Percentiles rank a stretch among this genome's conserved stretches.
These are phyloP conservation scores for Schwanniomyces polymorphus DNA, from an alignment of 805 yeast species.

Conservation along the genomic window DNA sequence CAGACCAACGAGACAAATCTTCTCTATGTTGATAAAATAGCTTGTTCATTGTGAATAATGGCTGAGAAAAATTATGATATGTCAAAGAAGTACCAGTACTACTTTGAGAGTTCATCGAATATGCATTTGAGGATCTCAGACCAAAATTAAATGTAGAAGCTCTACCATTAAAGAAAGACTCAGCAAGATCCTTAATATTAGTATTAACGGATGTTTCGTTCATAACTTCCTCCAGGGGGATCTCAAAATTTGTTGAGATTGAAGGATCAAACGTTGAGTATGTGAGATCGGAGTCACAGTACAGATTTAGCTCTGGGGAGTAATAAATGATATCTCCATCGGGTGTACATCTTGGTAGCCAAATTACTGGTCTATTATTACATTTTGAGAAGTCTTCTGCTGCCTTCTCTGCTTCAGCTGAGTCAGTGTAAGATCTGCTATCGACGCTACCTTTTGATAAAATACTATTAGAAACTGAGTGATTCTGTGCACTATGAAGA, in stretches of 20 bases:
- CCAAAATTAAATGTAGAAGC: slow-evolving; percentile 25
- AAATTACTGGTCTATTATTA: slow-evolving; percentile 28
- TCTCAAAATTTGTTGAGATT: slow-evolving; percentile 20
- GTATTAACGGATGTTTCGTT: slow-evolving; percentile 16
- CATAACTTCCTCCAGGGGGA: slow-evolving; percentile 25
- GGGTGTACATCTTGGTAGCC: slow-evolving; percentile 63
- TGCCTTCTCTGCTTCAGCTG: slow-evolving; percentile 29
- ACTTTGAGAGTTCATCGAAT: slow-evolving; percentile 23
- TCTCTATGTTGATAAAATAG: slow-evolving; percentile 59
- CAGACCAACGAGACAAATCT: slow-evolving; percentile 64
- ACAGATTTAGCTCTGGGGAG: slow-evolving; percentile 59
- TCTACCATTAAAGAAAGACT: slow-evolving; percentile 6
- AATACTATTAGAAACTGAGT: slow-evolving; percentile 9
- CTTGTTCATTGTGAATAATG: slow-evolving; percentile 37
- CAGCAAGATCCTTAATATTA: slow-evolving; percentile 2
- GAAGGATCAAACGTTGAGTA: slow-evolving; percentile 30
- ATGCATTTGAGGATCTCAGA: slow-evolving; percentile 40
- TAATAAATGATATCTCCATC: slow-evolving; percentile 58
- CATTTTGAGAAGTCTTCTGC: slow-evolving; percentile 19
- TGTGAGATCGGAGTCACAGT: slow-evolving; percentile 56
- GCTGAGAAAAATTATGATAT: slow-evolving; percentile 44
- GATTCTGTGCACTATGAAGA: slow-evolving; percentile 1
- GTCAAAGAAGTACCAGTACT: slow-evolving; percentile 20
- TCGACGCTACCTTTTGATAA: slow-evolving; percentile 2
- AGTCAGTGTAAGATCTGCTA: slow-evolving; percentile 12